phyloP scores from a whole-genome alignment of 2,329 filamentous ascomycete genomes.

The Pseudogymnoascus sp. region DNA sequence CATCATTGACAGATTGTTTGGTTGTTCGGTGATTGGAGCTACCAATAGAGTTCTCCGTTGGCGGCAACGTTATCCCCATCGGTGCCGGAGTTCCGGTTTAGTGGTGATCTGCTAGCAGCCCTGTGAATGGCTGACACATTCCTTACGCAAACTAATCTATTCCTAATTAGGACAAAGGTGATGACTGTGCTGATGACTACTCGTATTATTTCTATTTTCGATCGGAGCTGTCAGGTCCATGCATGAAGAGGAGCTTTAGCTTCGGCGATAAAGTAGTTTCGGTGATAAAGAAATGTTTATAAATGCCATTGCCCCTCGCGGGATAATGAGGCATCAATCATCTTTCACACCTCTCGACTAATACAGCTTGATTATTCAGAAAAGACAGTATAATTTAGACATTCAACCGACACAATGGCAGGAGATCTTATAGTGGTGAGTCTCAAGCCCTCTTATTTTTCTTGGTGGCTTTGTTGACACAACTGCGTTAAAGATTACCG shows the following conservation, averaged over 20 bases:
- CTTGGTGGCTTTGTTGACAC: neutral
- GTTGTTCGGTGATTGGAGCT: neutral
- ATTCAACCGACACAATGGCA: constrained; percentile 5
- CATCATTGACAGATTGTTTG: neutral
- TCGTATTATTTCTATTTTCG: neutral
- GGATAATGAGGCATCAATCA: neutral
- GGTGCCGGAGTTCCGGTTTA: constrained; percentile 1
- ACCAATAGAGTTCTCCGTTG: neutral
- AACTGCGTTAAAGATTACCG: constrained; percentile 16
- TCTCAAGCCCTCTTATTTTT: neutral
- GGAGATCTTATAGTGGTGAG: constrained; percentile 17
- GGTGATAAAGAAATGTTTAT: neutral
- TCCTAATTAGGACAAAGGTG: neutral
- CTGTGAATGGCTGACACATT: neutral
- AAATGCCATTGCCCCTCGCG: neutral
- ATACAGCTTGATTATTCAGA: neutral
- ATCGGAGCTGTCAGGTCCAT: neutral
- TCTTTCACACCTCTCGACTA: neutral
- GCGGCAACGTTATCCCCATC: neutral
- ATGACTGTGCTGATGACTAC: neutral
- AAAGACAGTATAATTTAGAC: neutral
- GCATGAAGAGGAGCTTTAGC: neutral
- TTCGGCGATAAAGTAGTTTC: neutral
- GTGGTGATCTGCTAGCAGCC: neutral
- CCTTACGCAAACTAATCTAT: neutral